These are phyloP conservation scores for Cicer judaicum DNA, from an alignment of 306 rosid species.

Conservation along the genomic window DNA sequence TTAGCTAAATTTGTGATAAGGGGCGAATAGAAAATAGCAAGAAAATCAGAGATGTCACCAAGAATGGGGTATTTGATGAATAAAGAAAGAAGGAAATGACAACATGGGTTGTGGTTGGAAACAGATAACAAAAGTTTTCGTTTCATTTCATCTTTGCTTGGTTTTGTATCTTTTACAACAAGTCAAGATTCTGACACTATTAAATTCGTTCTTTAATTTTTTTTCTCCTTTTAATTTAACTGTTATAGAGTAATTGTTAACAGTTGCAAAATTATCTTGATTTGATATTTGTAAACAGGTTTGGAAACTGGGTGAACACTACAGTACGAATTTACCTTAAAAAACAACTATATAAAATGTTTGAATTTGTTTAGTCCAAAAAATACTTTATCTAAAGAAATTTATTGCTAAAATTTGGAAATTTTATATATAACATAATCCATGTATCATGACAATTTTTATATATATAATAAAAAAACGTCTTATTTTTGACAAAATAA, in stretches of 20 bases:
- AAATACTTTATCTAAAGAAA: too few species aligned
- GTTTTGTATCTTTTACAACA: constrained; percentile 45
- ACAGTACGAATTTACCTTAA: too few species aligned
- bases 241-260: constrained; percentile 29
- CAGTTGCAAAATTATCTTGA: constrained; percentile 8
- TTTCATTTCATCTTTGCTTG: constrained; percentile 48
- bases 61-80: constrained; percentile 47
- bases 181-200: constrained; percentile 60
- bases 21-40: constrained; percentile 21
- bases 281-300: too few species aligned
- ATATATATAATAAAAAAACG: background rate
- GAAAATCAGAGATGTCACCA: constrained; percentile 48
- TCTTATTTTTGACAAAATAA: too few species aligned
- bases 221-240: constrained; percentile 28
- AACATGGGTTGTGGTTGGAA: constrained; percentile 68
- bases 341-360: too few species aligned
- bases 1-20: constrained; percentile 37
- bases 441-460: too few species aligned
- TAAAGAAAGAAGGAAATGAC: constrained; percentile 48
- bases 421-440: too few species aligned
- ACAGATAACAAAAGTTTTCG: constrained; percentile 66
- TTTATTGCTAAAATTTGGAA: too few species aligned
- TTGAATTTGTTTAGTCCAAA: too few species aligned
- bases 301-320: too few species aligned
- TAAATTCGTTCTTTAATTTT: constrained; percentile 44